Evolutionary conservation across 345 rosid genomes (phyloP), one percentile per base, ranked within the genome.

Genomic region (Noccaea bulbosa): DNA sequence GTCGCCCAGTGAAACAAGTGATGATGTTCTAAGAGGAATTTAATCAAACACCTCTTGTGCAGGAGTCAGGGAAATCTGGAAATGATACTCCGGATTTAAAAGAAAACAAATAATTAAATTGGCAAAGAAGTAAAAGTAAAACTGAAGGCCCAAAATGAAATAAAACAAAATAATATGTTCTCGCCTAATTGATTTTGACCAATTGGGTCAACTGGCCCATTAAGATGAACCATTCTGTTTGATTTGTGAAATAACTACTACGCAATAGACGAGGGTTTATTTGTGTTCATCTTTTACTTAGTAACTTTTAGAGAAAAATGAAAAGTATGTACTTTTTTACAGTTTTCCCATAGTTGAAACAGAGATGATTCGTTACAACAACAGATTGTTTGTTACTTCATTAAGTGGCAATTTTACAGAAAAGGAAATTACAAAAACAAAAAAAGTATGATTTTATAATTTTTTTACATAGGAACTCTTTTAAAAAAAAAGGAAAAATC

Each of bases 31-130:
- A 2, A 16, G 63, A 67, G 40, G 63, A 50, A 59, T 74, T 60
- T 22, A 59, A 74, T 34, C 78, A 8, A 74, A 60, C 78, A 67
- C 5, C 16, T 67, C 60, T 9, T 44, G 69, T 45, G 73, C 78
- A 32, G 3, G 46, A 20, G 40, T 12, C 43, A n/a, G 11, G 7
- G 11, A 22, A 44, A 44, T 8, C 44, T 17, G 4, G 24, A 20
- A 11, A 7, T 1, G 1, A 0, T 5, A 11, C 11, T 15, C 24
- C 4, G 1, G 20, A 5, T 33, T 4, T 32, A 16, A 12, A 0
- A 0, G 22, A 34, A 35, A 12, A 4, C 5, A 17, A 5, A 2
- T 48, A 8, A 8, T 2, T 6, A 41, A 16, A 32, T 12, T 1
- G 12, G 5, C 2, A 50, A 30, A 11, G 5, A 50, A 40, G 5